Evolutionary conservation across 495 filamentous ascomycete species (phyloP), one percentile per base, ranked within the genome.

Genomic region (Delitschia confertaspora): DNA sequence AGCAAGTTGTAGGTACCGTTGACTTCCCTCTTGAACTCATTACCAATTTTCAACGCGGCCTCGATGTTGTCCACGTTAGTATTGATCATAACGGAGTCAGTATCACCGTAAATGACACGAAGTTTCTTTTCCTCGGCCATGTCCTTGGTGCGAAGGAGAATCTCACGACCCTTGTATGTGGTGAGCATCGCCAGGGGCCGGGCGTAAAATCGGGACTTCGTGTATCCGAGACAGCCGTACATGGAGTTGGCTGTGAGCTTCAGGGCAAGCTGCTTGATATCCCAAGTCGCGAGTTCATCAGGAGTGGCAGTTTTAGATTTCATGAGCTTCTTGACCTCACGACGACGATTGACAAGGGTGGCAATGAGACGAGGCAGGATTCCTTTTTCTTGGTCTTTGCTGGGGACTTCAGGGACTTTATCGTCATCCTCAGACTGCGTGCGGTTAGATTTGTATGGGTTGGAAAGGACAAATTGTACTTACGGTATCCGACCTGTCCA

Each of bases 11-110:
- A 96, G 30, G 78, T 78, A 40, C 93, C 84, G 56, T 98, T 98
- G 63, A 98, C 82, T 10, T 73, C 69, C 48, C 70, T 72, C 65
- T 83, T 85, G 63, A 86, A 84, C 35, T 85, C 80, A 42, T 78
- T 77, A 27, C 93, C 93, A 37, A 96, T 78, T 56, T 87, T 86
- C 24, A 95, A 62, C 11, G 91, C 88, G 51, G 94, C 89, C 21
- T 82, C 80, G 21, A 96, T 83, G 42, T 84, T 94, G 59, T 95
- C 85, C 36, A 85, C 85, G 61, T 95, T 95, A 34, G 91, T 94
- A 56, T 98, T 96, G 65, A 98, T 95, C 91, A 98, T 98, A 65
- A 98, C 91, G 17, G 91, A 98, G 61, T 98, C 91, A 17, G 91
- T 98, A 66, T 98, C 91, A 65, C 91, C 91, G 59, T 98, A 98